Conservation (phyloP, 805 yeast species). For the Wickerhamomyces strasburgensis region DNA sequence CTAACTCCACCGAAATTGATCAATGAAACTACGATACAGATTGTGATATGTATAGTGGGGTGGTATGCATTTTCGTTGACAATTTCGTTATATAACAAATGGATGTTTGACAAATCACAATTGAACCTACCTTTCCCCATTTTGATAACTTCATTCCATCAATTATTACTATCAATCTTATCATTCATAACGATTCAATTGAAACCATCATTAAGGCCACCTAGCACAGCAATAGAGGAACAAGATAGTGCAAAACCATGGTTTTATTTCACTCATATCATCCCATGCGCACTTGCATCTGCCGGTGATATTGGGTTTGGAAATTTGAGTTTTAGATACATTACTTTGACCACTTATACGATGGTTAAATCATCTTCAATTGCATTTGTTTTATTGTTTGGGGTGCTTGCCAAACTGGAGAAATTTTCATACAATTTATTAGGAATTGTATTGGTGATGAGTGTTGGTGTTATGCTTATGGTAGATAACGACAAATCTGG, state of each 20-base stretch:
- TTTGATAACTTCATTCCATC: conserved; percentile 81
- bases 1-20: conserved; percentile 4
- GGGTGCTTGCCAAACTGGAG: conserved; percentile 77
- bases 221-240: conserved; percentile 3
- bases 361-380: conserved; percentile 88
- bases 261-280: conserved; percentile 46
- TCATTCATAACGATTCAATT: conserved; percentile 26
- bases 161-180: conserved; percentile 57
- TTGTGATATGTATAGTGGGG: conserved; percentile 32
- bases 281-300: conserved; percentile 84
- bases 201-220: conserved; percentile 14
- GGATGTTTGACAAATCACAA: conserved; percentile 87
- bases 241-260: conserved; percentile 11
- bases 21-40: conserved; percentile 12
- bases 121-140: conserved; percentile 80
- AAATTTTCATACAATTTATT: conserved; percentile 61
- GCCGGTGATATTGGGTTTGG: conserved; percentile 95
- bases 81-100: conserved; percentile 81
- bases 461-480: conserved; percentile 84
- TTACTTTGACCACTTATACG: conserved; percentile 81
- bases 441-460: conserved; percentile 72
- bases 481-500: conserved; percentile 41
- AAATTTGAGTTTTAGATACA: conserved; percentile 73
- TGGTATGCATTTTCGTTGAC: conserved; percentile 72
- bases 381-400: conserved; percentile 84